Conservation (phyloP, 2,329 filamentous ascomycete genomes). For the Huntiella omanensis region DNA sequence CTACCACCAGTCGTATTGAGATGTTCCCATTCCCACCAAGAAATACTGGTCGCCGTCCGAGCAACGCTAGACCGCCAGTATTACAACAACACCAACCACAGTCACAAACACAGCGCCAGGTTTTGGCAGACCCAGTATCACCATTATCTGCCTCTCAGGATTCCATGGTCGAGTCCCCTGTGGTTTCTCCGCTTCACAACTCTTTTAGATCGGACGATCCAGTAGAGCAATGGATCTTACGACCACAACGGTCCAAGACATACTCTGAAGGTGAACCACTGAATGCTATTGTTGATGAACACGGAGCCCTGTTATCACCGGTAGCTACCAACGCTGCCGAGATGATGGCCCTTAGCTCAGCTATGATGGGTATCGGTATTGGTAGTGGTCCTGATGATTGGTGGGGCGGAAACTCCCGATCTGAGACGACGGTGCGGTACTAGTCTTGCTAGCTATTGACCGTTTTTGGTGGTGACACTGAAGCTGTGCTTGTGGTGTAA, state of each 20-base stretch:
- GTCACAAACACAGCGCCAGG: too few relatives aligned
- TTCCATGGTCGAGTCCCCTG: background rate
- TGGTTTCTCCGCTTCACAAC: background rate
- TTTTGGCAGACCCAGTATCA: background rate
- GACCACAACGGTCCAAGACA: background rate
- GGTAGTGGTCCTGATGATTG: constrained; percentile 25
- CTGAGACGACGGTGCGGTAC: too few relatives aligned
- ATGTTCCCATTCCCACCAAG: background rate
- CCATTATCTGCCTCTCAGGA: background rate
- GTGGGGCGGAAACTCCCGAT: too few relatives aligned
- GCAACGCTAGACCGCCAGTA: background rate
- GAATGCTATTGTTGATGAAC: background rate
- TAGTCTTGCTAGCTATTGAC: too few relatives aligned
- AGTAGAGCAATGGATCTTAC: background rate
- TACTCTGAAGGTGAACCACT: constrained; percentile 1
- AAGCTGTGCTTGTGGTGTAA: too few relatives aligned
- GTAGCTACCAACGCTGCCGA: constrained; percentile 2
- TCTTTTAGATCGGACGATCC: too few relatives aligned
- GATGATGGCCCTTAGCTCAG: constrained; percentile 24
- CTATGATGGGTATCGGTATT: constrained; percentile 27
- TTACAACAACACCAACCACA: too few relatives aligned
- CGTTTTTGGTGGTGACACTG: too few relatives aligned
- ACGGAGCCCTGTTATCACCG: background rate
- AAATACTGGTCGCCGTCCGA: background rate
- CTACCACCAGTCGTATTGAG: background rate